phyloP scores from a whole-genome alignment of 768 basidiomycete genomes.

The Boletales sp. region DNA sequence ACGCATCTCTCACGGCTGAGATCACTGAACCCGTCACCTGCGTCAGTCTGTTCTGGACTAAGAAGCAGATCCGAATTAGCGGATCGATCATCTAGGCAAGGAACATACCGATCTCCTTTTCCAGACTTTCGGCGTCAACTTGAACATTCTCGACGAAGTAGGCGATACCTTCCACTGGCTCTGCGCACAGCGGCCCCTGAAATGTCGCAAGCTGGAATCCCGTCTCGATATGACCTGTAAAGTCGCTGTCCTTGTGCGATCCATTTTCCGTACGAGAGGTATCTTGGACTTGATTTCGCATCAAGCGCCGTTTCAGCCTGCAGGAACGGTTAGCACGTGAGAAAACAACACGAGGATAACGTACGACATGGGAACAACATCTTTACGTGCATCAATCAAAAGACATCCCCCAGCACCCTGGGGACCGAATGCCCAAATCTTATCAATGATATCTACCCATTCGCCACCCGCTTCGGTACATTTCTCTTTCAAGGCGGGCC shows the following conservation, averaged over 20 bases:
- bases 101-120: conserved; percentile 64
- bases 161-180: conserved; percentile 90
- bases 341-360: conserved; percentile 27
- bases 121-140: conserved; percentile 55
- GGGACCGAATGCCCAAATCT: conserved; percentile 91
- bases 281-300: conserved; percentile 32
- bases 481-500: conserved; percentile 61
- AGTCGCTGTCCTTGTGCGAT: conserved; percentile 44
- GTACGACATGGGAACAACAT: conserved; percentile 50
- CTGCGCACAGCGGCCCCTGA: conserved; percentile 92
- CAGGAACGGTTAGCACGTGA: conserved; percentile 5
- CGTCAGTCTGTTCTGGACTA: conserved; percentile 76
- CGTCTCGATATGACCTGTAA: conserved; percentile 82
- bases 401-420: conserved; percentile 83
- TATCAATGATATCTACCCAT: conserved; percentile 70
- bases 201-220: conserved; percentile 95
- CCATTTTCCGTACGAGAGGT: conserved; percentile 32
- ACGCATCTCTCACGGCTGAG: conserved; percentile 84
- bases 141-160: conserved; percentile 82
- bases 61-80: conserved; percentile 9
- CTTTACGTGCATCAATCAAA: conserved; percentile 68
- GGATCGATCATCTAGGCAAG: not conserved
- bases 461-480: conserved; percentile 69
- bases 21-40: conserved; percentile 91
- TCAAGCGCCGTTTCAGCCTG: conserved; percentile 54